phyloP scores from a whole-genome alignment of 495 filamentous ascomycete genomes.

The Xylaria sp. region DNA sequence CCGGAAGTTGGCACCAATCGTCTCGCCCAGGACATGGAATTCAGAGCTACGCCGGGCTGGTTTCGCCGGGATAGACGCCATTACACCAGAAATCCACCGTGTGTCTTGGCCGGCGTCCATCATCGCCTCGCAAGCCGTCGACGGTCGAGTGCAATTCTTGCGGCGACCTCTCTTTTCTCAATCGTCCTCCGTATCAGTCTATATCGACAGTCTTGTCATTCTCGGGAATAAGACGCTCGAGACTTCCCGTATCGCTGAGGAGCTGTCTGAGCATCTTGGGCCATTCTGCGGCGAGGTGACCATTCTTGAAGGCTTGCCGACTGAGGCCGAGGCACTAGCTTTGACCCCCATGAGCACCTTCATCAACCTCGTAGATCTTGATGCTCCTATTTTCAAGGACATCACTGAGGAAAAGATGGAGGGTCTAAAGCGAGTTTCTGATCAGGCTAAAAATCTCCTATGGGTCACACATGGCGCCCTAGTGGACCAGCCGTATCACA shows the following conservation, averaged over 20 bases:
- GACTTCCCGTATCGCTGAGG: slow-evolving; percentile 13
- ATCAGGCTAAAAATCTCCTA: slow-evolving; percentile 47
- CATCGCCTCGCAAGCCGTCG: slow-evolving; percentile 55
- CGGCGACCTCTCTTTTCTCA: slow-evolving; percentile 40
- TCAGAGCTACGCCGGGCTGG: slow-evolving; percentile 44
- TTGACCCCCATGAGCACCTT: slow-evolving; percentile 39
- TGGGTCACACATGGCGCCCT: slow-evolving; percentile 48
- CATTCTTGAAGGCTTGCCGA: slow-evolving; percentile 10
- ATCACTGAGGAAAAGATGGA: slow-evolving; percentile 38
- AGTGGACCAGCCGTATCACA: slow-evolving; percentile 24
- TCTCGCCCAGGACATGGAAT: slow-evolving; percentile 49
- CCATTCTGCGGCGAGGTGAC: not conserved
- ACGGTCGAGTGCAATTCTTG: slow-evolving; percentile 49
- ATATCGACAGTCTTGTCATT: slow-evolving; percentile 29
- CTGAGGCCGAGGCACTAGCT: slow-evolving; percentile 8
- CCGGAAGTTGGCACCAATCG: slow-evolving; percentile 44
- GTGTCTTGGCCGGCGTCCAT: slow-evolving; percentile 46
- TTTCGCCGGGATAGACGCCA: slow-evolving; percentile 58
- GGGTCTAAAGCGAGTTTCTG: slow-evolving; percentile 41
- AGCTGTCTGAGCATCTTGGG: slow-evolving; percentile 2
- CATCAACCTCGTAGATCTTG: slow-evolving; percentile 50
- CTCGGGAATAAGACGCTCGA: slow-evolving; percentile 29
- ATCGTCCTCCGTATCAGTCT: not conserved
- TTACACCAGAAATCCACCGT: slow-evolving; percentile 31
- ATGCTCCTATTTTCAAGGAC: slow-evolving; percentile 42